A percentile compares a stretch with the other conserved stretches of the same genome.
Evolutionary conservation across 2,329 filamentous ascomycete species (phyloP).

Genomic region (Teratosphaeria pseudoeucalypti): DNA sequence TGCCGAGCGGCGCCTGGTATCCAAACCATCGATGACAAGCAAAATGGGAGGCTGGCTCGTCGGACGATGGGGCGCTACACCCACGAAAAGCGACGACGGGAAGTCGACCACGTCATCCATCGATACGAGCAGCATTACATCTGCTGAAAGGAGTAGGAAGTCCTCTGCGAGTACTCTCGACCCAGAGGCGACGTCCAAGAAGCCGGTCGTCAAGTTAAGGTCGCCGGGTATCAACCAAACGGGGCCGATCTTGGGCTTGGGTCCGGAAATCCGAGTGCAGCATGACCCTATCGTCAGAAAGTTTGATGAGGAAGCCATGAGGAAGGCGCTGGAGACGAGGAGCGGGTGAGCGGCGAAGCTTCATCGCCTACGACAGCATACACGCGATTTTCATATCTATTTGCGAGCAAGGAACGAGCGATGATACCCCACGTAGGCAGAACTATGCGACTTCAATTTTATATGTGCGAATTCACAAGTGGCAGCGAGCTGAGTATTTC

Average conservation of each 20-base stretch:
- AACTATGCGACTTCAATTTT: no score
- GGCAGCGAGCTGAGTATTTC: no score
- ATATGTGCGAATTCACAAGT: no score
- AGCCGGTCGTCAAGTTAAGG: slow-evolving; percentile 33
- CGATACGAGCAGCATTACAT: slow-evolving; percentile 1
- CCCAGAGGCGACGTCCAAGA: slow-evolving; percentile 25
- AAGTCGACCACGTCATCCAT: slow-evolving; percentile 13
- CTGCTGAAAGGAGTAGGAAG: background rate
- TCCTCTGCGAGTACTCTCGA: background rate
- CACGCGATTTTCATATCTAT: no score
- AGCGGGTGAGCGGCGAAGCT: background rate
- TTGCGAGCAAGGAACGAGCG: no score
- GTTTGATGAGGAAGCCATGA: slow-evolving; percentile 51
- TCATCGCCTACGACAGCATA: no score
- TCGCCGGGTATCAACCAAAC: slow-evolving; percentile 68
- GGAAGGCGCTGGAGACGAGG: slow-evolving; percentile 17
- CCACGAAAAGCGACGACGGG: slow-evolving; percentile 19
- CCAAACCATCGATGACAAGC: slow-evolving; percentile 31
- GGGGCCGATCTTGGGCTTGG: slow-evolving; percentile 63
- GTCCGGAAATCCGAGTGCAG: slow-evolving; percentile 45
- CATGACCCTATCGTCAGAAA: slow-evolving; percentile 43
- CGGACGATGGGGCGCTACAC: slow-evolving; percentile 51
- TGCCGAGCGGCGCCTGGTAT: slow-evolving; percentile 13
- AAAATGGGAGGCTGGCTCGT: slow-evolving; percentile 57
- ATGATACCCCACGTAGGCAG: no score